Evolutionary conservation across 208 protist species (phyloP), one percentile per base, ranked within the genome.

Genomic region (Leishmania aethiopica): DNA sequence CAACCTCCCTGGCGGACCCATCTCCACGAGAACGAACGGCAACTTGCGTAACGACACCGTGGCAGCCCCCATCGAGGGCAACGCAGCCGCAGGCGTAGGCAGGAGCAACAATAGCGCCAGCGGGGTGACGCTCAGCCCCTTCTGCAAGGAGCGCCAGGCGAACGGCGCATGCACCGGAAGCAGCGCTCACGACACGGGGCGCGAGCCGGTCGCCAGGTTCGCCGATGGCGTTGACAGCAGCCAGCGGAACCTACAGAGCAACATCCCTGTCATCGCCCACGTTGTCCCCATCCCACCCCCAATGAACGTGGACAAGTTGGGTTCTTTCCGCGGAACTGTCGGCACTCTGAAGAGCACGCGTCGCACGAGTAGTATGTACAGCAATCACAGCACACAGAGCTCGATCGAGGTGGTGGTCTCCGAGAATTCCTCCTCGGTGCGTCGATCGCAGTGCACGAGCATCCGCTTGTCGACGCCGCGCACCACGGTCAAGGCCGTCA

Each of bases 191-290:
- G 64, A 25, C 28, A n/a, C 42, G 37, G 47, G 51, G 13, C 64
- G 64, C 37, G 80, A 78, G 49, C 73, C 64, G 32, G 80, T 66
- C 35, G 57, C 64, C 1, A 28, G 62, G n/a, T 79, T 83, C 25
- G 37, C 51, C 3, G 32, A 74, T 8, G 6, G 3, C 0, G 11
- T 53, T 4, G 73, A 66, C 49, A 19, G 32, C 22, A 42, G 60
- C 11, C 49, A 51, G 28, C 72, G 49, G 59, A 55, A 19, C 22
- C 37, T 25, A 32, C 47, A 66, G 40, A 47, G 35, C 22, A 53
- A 45, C 13, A 22, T 35, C 37, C 45, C 47, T 13, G 22, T 11
- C 37, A 67, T 51, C 35, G 42, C 51, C 35, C 59, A 64, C 62
- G 32, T 42, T 17, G 80, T 78, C 2, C 72, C 73, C 35, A 62